A percentile compares a stretch with the other conserved stretches of the same genome.
These are phyloP conservation scores for Bipolaris gigantea DNA, from an alignment of 2,329 filamentous ascomycete genomes.

Conservation along the genomic window DNA sequence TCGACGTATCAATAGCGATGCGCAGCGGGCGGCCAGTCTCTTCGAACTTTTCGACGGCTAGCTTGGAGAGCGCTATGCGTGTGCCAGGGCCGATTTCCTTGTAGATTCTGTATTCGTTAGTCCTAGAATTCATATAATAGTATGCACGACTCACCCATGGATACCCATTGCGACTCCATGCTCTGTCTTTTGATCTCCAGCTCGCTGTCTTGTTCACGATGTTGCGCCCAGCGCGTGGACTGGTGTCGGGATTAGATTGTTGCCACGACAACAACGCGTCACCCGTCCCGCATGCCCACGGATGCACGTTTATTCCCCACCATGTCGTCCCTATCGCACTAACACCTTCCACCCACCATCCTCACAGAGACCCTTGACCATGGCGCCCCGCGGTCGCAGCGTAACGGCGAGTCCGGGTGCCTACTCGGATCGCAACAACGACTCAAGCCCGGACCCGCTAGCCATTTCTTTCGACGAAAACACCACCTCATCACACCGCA, in stretches of 20 bases:
- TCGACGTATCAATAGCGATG: constrained; percentile 90
- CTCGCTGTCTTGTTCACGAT: constrained; percentile 17
- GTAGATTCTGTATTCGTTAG: constrained; percentile 68
- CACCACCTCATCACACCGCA: constrained; percentile 24
- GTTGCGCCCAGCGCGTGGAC: constrained; percentile 9
- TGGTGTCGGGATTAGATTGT: constrained; percentile 34
- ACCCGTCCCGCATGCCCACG: constrained; percentile 19
- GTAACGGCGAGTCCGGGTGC: constrained; percentile 19
- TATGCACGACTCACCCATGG: constrained; percentile 38
- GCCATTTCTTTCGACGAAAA: constrained; percentile 34
- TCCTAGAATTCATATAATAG: neutral
- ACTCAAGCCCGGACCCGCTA: constrained; percentile 45
- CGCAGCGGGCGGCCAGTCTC: constrained; percentile 72
- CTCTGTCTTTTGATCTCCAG: constrained; percentile 12
- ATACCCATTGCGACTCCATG: constrained; percentile 44
- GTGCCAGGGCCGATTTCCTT: constrained; percentile 82
- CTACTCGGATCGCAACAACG: constrained; percentile 25
- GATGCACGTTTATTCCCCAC: constrained; percentile 17
- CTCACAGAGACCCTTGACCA: constrained; percentile 13
- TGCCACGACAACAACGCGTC: constrained; percentile 31
- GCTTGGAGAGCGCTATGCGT: constrained; percentile 77
- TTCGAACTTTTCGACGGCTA: constrained; percentile 77
- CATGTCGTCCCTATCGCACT: constrained; percentile 14
- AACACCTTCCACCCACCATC: constrained; percentile 15
- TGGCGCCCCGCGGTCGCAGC: constrained; percentile 31